A percentile compares a stretch with the other conserved stretches of the same genome.
Conservation (phyloP, 768 basidiomycete species). For the Auriscalpium vulgare region DNA sequence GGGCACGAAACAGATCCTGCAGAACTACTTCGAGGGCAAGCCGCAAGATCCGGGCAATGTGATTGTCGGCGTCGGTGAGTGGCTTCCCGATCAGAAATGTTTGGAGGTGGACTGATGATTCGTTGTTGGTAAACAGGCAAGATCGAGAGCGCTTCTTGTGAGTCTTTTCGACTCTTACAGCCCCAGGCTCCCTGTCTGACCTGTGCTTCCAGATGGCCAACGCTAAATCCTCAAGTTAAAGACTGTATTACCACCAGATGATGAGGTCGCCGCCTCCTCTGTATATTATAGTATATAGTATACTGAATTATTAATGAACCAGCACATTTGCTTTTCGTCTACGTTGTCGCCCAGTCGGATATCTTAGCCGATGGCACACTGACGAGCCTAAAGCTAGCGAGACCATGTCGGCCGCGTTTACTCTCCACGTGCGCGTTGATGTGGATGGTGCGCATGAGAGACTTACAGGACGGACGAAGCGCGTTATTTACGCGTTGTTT, state of each 20-base stretch:
- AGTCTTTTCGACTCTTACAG: not conserved
- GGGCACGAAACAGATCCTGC: conserved; percentile 25
- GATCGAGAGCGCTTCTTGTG: not conserved
- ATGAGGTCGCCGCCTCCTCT: no score
- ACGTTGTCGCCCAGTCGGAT: no score
- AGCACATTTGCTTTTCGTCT: no score
- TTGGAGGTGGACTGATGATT: not conserved
- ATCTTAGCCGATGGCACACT: no score
- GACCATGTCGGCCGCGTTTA: no score
- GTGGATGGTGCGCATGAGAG: no score
- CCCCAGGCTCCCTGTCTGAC: not conserved
- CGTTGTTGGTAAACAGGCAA: not conserved
- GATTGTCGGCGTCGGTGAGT: conserved; percentile 29
- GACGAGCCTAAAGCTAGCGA: no score
- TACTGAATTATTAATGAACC: no score
- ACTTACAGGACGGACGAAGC: no score
- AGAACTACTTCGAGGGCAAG: conserved; percentile 22
- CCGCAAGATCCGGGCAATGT: conserved; percentile 32
- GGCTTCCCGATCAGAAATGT: not conserved
- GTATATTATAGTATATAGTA: no score
- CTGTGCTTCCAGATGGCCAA: not conserved
- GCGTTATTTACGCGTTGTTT: no score
- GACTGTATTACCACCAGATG: not conserved
- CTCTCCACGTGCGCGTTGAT: no score
- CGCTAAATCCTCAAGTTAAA: not conserved